Evolutionary conservation across 2,329 filamentous ascomycete genomes (phyloP), one percentile per base, ranked within the genome.

Genomic region (Cercospora berteroae): DNA sequence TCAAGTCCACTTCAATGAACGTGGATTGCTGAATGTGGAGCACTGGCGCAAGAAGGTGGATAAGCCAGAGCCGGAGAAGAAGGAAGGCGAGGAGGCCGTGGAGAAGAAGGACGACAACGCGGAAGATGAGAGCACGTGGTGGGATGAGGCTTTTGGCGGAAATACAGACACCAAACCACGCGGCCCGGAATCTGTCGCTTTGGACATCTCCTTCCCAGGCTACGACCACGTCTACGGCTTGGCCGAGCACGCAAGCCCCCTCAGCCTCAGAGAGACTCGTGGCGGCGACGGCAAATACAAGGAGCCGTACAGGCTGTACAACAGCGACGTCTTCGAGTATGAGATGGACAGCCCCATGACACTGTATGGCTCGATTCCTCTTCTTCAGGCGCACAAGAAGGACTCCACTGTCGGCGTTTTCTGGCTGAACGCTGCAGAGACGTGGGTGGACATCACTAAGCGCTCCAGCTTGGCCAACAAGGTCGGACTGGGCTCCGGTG

Each of bases 261-360:
- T 99, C 56, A 96, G 94, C 0, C 82, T 99, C 73, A 95, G 91
- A 80, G 89, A 96, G 78, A 99, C 95, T 12, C 90, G 93, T 63
- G 95, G 94, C 62, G 93, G 93, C 25, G 87, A 93, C 20, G 93
- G 91, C 69, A 92, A 93, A 74, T 93, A 95, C 79, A 84, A 86
- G 9, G 92, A 99, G 70, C 95, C 95, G 0, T 99, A 99, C 81
- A 88, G 95, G 42, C 81, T 99, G 79, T 97, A 97, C 83, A 99
- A 99, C 79, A 87, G 92, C 33, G 95, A 99, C 78, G 95, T 99
- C 10, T 99, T 99, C 74, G 95, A 99, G 81, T 99, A 99, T 79
- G 90, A 97, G 74, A 86, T 97, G 74, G 92, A 98, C 80, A 98
- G 93, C 79, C 94, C 95, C 0, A 99, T 99, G 95, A 98, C 95